phyloP scores from a whole-genome alignment of 192 early-diverging fungal genomes.

The Radiomyces spectabilis region DNA sequence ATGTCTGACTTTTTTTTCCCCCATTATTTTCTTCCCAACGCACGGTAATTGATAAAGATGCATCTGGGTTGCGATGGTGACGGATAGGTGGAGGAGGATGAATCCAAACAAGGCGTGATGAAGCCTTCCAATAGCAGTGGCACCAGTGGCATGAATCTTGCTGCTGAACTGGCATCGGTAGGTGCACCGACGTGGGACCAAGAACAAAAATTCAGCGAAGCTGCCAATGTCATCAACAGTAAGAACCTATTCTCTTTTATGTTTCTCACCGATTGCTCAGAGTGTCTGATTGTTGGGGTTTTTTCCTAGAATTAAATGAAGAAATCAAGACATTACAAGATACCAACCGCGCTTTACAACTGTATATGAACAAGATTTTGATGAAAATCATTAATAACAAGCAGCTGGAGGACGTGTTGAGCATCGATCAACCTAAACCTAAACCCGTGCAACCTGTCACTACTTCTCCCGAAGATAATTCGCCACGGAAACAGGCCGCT shows the following conservation, averaged over 20 bases:
- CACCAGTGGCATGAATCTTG: conserved; percentile 23
- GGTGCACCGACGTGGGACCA: too few relatives aligned
- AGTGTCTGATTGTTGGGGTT: neutral
- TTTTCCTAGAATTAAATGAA: conserved; percentile 40
- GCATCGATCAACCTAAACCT: conserved; percentile 28
- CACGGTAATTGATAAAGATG: too few relatives aligned
- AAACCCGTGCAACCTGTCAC: neutral
- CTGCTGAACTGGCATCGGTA: conserved; percentile 31
- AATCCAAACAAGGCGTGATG: too few relatives aligned
- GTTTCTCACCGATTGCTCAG: neutral
- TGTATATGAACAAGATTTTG: conserved; percentile 76
- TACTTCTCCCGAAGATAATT: neutral
- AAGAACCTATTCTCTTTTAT: neutral
- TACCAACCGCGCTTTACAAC: conserved; percentile 56
- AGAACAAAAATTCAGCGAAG: conserved; percentile 4
- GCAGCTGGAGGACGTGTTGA: conserved; percentile 36
- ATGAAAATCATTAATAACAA: conserved; percentile 62
- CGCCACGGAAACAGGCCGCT: neutral
- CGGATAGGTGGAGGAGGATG: too few relatives aligned
- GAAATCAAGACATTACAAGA: conserved; percentile 55
- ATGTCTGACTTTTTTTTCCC: too few relatives aligned
- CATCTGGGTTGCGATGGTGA: too few relatives aligned
- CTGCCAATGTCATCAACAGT: neutral
- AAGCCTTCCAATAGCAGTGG: conserved; percentile 2
- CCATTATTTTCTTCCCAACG: too few relatives aligned